These are phyloP conservation scores for Phalaenopsis aphrodite DNA, from an alignment of 106 monocot species.

Conservation along the genomic window DNA sequence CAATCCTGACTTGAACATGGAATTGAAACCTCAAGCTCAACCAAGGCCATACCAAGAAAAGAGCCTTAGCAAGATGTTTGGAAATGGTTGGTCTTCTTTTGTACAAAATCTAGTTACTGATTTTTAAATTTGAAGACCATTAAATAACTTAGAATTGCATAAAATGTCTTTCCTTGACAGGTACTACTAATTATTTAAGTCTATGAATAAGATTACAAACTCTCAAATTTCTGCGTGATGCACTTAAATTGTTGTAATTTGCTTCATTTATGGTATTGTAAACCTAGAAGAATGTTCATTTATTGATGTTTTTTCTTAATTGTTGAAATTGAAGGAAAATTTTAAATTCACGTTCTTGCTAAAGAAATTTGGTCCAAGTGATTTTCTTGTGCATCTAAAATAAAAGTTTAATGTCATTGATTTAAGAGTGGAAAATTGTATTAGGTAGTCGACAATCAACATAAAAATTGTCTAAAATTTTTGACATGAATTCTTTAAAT, in stretches of 20 bases:
- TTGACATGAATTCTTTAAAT: no score
- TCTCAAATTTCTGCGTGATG: neutral
- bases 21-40: constrained; percentile 93
- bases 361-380: neutral
- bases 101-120: neutral
- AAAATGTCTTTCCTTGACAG: neutral
- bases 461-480: no score
- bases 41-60: constrained; percentile 99
- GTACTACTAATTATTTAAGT: neutral
- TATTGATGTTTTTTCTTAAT: neutral
- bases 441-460: no score
- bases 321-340: neutral
- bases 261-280: neutral
- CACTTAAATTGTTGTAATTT: neutral
- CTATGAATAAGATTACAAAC: neutral
- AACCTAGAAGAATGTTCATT: neutral
- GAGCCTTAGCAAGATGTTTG: constrained; percentile 99
- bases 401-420: neutral
- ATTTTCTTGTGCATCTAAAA: neutral
- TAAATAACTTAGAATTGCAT: neutral
- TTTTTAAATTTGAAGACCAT: neutral
- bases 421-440: no score
- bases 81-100: constrained; percentile 62
- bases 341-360: neutral
- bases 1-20: constrained; percentile 94